These are phyloP conservation scores for Clonostachys rhizophaga DNA, from an alignment of 2,329 filamentous ascomycete genomes.

Conservation along the genomic window DNA sequence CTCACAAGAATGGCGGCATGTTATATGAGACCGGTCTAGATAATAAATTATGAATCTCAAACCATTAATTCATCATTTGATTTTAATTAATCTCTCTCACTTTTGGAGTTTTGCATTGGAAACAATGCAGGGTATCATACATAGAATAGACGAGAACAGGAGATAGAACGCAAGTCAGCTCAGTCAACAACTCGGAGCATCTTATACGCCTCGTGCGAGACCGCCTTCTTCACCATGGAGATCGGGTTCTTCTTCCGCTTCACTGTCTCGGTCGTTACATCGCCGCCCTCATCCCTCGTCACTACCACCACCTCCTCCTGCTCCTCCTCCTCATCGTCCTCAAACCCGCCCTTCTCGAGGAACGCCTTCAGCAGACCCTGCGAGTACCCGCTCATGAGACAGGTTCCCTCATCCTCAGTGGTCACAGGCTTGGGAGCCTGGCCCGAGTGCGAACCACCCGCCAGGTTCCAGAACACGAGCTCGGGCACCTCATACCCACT, in stretches of 20 bases:
- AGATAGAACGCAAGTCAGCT: background rate
- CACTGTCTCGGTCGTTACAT: conserved; percentile 18
- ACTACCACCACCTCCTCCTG: conserved; percentile 18
- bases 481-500: conserved; percentile 54
- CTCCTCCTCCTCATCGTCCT: conserved; percentile 28
- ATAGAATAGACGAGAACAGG: too few species aligned
- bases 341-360: conserved; percentile 41
- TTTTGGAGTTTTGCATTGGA: too few species aligned
- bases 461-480: conserved; percentile 58
- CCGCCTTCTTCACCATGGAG: conserved; percentile 39
- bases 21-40: too few species aligned
- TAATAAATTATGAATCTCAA: too few species aligned
- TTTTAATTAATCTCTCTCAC: too few species aligned
- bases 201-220: conserved; percentile 46
- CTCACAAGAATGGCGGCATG: too few species aligned
- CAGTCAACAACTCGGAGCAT: conserved; percentile 53
- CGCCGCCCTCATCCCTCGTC: conserved; percentile 11
- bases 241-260: conserved; percentile 39
- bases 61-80: too few species aligned
- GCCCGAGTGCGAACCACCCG: conserved; percentile 23
- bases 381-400: conserved; percentile 50
- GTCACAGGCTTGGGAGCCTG: conserved; percentile 42
- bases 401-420: conserved; percentile 35
- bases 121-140: too few species aligned
- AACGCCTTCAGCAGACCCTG: conserved; percentile 55